Evolutionary conservation across 2,329 filamentous ascomycete species (phyloP), one percentile per base, ranked within the genome.

Genomic region (Claviceps sp.): DNA sequence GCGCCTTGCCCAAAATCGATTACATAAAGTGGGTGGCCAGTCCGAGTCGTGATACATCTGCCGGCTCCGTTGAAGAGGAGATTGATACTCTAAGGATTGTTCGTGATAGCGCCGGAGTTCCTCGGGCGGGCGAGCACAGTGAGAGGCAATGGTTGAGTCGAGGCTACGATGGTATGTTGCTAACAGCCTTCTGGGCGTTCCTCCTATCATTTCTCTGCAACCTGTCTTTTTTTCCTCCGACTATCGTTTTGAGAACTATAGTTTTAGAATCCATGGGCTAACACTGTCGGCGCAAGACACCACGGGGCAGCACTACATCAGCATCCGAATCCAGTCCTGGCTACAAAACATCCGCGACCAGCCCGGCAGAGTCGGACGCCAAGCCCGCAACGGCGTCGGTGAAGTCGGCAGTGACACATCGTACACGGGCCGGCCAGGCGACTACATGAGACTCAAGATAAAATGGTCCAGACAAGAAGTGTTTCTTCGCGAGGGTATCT

Each of bases 371-470:
- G 8, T 29, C 26, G 26, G 8, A 9, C 26, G 26, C 8, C 26
- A 29, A 29, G 8, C 26, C 26, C 8, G 1, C 26, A 29, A 29
- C 45, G 16, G 8, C 3, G 7, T 4, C 45, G 17, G 26, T 11
- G 26, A 11, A 7, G 4, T 6, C 3, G n/a, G n/a, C 26, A 6
- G 22, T 5, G 29, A 37, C 2, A n/a, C 11, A 5, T 38, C 34
- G 34, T 40, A 23, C 13, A 42, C 8, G 16, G 14, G 17, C 3
- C 38, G 22, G 22, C 48, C 46, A 4, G 47, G 45, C 23, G 50
- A 52, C 40, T 49, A 45, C 17, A 56, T 57, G 56, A 50, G 39
- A 13, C 39, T 56, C 50, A 52, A 51, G 20, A 51, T 60, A 36
- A 39, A 50, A 40, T 60, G 58, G 58, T 34, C 47, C 22, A 40